Evolutionary conservation across 192 early-diverging fungal species (phyloP), one percentile per base, ranked within the genome.

Genomic region (Coemansia sp.): DNA sequence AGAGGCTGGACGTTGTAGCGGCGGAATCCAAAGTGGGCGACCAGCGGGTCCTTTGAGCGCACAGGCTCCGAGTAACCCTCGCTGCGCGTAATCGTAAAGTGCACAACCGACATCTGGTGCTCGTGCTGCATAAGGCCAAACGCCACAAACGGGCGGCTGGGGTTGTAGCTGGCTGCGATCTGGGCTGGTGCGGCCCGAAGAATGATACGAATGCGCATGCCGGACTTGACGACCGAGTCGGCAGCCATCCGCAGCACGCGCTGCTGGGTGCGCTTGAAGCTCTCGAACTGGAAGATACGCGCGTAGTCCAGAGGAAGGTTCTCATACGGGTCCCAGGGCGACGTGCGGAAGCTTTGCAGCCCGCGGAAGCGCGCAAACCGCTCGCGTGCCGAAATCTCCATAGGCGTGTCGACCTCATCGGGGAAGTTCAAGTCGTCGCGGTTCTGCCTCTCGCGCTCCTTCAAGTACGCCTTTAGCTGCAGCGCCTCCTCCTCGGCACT

Each of bases 291-390:
- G 87, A 98, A 99, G 64, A 99, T 96, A 53, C 94, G 91, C 33
- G 88, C 89, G 77, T 97, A 99, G 76, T 99, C 97, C 37, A 94
- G 82, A 0, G 97, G 97, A 66, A 99, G 84, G 80, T 98, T 98
- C 81, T 99, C 97, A 86, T 95, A 95, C 9, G 96, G 92, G 76
- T 99, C 97, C 97, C 97, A 99, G 13, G 96, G 92, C 4, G 94
- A 96, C 16, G 92, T 96, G 68, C 95, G 85, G 86, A 97, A 96
- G 58, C 90, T 93, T 77, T 96, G 92, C 63, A 99, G 86, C 26
- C 96, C 97, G 70, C 97, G 93, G 84, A 94, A 99, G 69, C 91
- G 87, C n/a, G 89, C 88, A 82, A 99, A 99, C 68, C 97, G 88
- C 44, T 88, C 77, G 38, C 92, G 87, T 10, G 97, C 95, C 3